Evolutionary conservation across 176 grass and related monocot species (phyloP).

Genomic region (Pharus latifolius): DNA sequence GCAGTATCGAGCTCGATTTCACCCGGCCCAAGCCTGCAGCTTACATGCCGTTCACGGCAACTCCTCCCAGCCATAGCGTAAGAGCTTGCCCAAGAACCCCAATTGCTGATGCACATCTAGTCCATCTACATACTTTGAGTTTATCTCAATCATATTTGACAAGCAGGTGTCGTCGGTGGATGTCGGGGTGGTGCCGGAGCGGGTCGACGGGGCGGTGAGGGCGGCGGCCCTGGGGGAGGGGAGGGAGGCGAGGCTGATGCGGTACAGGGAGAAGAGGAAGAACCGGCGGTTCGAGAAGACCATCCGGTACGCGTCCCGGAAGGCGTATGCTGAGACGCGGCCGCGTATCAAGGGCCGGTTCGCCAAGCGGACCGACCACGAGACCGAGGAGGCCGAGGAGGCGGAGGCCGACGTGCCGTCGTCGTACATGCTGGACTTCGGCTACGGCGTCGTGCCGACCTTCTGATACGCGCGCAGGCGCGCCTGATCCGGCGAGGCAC

Average conservation of each 20-base stretch:
- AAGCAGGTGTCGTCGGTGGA: conserved; percentile 45
- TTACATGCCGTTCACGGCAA: conserved; percentile 32
- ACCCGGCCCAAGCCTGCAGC: conserved; percentile 12
- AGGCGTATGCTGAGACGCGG: conserved; percentile 85
- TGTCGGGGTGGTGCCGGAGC: conserved; percentile 46
- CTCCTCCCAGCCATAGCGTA: conserved; percentile 20
- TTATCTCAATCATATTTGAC: neutral
- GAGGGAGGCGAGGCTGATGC: conserved; percentile 69
- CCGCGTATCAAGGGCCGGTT: conserved; percentile 88
- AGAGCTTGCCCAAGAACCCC: neutral
- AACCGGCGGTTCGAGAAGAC: conserved; percentile 92
- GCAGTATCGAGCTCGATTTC: conserved; percentile 38
- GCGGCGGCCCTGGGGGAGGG: conserved; percentile 28
- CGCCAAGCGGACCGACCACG: conserved; percentile 52
- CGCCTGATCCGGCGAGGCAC: neutral
- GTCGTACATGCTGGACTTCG: conserved; percentile 53
- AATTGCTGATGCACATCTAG: neutral
- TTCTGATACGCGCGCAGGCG: conserved; percentile 32
- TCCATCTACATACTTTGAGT: neutral
- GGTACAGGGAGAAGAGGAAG: conserved; percentile 91
- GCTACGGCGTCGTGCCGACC: conserved; percentile 73
- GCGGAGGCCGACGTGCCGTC: conserved; percentile 24
- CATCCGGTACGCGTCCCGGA: conserved; percentile 84
- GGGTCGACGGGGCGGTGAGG: neutral
- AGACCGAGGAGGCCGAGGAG: conserved; percentile 27